These are phyloP conservation scores for Penicillium soppii DNA, from an alignment of 495 filamentous ascomycete genomes.

Conservation along the genomic window DNA sequence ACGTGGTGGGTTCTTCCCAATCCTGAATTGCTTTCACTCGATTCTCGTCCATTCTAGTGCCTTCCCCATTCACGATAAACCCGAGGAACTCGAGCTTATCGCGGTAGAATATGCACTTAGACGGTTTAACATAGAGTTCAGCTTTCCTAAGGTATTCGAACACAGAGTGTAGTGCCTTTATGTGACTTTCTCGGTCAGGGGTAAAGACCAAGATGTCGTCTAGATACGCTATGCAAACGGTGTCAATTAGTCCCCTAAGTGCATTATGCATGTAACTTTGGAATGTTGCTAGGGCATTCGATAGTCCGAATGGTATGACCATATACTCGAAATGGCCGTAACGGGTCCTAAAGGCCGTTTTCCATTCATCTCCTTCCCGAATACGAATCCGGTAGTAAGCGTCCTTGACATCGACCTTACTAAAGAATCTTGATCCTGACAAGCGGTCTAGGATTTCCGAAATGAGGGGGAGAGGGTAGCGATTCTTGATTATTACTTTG, in stretches of 20 bases:
- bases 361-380: neutral
- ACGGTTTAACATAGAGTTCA: neutral
- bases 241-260: neutral
- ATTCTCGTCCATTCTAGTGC: neutral
- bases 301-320: neutral
- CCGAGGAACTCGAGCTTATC: neutral
- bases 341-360: neutral
- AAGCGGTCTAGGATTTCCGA: neutral
- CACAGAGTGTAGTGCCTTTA: neutral
- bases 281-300: neutral
- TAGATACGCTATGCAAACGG: neutral
- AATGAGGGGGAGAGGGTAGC: neutral
- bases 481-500: neutral
- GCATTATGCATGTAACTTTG: neutral
- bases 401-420: neutral
- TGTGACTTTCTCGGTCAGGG: neutral
- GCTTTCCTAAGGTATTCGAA: neutral
- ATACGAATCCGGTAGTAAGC: neutral
- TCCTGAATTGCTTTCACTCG: neutral
- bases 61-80: neutral
- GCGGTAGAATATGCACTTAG: neutral
- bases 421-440: neutral
- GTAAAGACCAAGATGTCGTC: neutral
- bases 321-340: conserved; percentile 1
- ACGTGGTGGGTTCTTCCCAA: neutral